Percentiles rank a stretch among this genome's conserved stretches.
These are phyloP conservation scores for Xylariaceae sp. DNA, from an alignment of 2,329 filamentous ascomycete species.

Conservation along the genomic window DNA sequence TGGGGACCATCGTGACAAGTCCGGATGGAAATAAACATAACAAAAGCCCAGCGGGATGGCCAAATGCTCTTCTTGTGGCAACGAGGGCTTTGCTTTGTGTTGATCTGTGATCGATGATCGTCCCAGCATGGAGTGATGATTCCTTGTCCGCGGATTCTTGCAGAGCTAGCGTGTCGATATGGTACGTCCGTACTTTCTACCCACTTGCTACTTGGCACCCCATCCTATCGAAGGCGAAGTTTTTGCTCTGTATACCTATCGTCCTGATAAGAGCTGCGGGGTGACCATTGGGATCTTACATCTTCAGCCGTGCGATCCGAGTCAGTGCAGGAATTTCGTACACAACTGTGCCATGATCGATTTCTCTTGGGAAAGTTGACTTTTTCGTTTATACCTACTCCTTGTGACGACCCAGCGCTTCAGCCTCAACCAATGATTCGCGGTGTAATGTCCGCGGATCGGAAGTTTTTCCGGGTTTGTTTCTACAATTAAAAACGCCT, in stretches of 20 bases:
- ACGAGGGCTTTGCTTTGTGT: slow-evolving; percentile 15
- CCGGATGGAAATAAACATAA: slow-evolving; percentile 3
- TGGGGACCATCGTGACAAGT: slow-evolving; percentile 4
- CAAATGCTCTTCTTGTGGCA: slow-evolving; percentile 13
- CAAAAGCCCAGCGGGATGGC: not conserved
- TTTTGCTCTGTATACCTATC: slow-evolving; percentile 21
- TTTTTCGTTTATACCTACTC: slow-evolving; percentile 22
- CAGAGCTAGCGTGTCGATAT: slow-evolving; percentile 28
- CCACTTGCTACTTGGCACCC: slow-evolving; percentile 23
- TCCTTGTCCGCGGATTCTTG: slow-evolving; percentile 27
- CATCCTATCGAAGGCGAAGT: slow-evolving; percentile 26
- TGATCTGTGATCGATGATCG: slow-evolving; percentile 13
- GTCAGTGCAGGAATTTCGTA: not conserved
- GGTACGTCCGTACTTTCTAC: slow-evolving; percentile 29
- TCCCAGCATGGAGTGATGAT: slow-evolving; percentile 19
- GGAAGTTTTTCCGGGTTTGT: slow-evolving; percentile 22
- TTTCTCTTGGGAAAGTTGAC: slow-evolving; percentile 15
- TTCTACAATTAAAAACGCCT: slow-evolving; percentile 20
- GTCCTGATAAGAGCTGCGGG: slow-evolving; percentile 17
- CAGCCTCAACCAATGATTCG: slow-evolving; percentile 26
- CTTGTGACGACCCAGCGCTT: slow-evolving; percentile 17
- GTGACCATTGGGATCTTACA: slow-evolving; percentile 2
- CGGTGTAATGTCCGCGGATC: slow-evolving; percentile 27
- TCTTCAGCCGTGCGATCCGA: slow-evolving; percentile 8
- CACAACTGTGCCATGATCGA: not conserved